Evolutionary conservation across 306 rosid genomes (phyloP), one percentile per base, ranked within the genome.

Genomic region (Canavalia gladiata): DNA sequence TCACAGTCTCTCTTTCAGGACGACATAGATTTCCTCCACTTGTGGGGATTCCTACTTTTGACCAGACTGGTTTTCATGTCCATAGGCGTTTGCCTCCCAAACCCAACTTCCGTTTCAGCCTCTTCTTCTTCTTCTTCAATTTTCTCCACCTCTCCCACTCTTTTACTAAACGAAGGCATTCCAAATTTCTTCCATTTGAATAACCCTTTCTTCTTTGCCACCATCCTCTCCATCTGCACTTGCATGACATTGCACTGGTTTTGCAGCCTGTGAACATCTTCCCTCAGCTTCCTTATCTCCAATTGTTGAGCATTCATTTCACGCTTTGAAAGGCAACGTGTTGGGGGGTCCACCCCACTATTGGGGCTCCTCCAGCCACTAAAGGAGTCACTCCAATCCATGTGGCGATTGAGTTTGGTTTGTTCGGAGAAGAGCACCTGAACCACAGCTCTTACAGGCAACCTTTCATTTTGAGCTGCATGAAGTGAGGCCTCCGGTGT

Each of bases 381-480:
- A 76, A 93, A 88, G 18, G 97, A 89, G 43, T 91, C 89, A 59
- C 98, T 91, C 98, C 94, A 93, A 63, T 93, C 99, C 3, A 81
- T 47, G 8, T 82, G 85, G 39, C 85, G 86, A 25, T 80, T 87
- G 37, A 91, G 87, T 70, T 89, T 93, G 10, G 80, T 84, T 54
- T 93, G 97, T 84, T 91, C 97, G 0, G 92, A 90, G 85, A 95
- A 91, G 2, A 95, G 90, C 2, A 95, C 97, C 78, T 91, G 99
- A 79, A 95, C 90, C 4, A 95, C 96, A 1, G 98, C 96, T 80
- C 99, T 89, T 4, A 95, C 94, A 0, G 99, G 98, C 41, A 95
- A 81, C n/a, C 99, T 83, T 47, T 95, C 99, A 77, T 95, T 95
- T 66, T 95, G 98, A 18, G 96, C 91, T 9, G 99, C 98, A 62